Base-by-base conservation (phyloP, 1,284 basidiomycete species). In the Melanopsichium pennsylvanicum region DNA sequence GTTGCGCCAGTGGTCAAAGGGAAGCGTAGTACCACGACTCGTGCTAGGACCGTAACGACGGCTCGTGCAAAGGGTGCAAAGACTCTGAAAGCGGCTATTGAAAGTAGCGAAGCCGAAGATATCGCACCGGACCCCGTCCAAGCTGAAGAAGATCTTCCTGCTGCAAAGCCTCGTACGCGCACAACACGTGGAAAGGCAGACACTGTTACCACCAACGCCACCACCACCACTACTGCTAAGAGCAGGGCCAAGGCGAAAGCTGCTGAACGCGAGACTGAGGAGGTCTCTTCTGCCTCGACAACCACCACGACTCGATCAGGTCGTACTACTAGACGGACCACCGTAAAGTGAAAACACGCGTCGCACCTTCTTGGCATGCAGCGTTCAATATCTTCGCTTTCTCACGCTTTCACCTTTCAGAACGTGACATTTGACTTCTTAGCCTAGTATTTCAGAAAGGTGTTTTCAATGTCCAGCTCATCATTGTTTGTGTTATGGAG, bases 251-350 rank as follows among this genome's bases (percentile, higher is more conserved):
- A 34, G 22, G 26, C 26, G 12, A 48, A 55, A 18, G 27, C 16
- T 22, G 29, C 23, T 5, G 19, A 37, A n/a, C n/a, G n/a, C n/a
- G n/a, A n/a, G n/a, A n/a, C n/a, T 7, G 48, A 61, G 26, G 46
- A 54, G 2, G 45, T 29, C 2, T 34, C 32, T 2, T 40, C 35
- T 8, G 52, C 42, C 11, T 55, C 51, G 10, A 45, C 55, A 3
- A 36, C 58, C 6, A 39, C 59, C 1, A 62, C 60, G 3, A 56
- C 59, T 22, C 35, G 52, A 5, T 56, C 52, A 0, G 48, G 60
- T 29, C 46, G 60, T 10, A 46, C 52, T 2, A 51, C 49, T 2
- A 13, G 58, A 36, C 41, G 49, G 5, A 31, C 52, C 39, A 41
- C 50, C 9, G 50, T 45, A 21, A 61, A 61, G 58, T 61, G 29